Percentiles rank a stretch among this genome's conserved stretches.
phyloP scores from a whole-genome alignment of 345 rosid genomes.

The Lepidium didymum region DNA sequence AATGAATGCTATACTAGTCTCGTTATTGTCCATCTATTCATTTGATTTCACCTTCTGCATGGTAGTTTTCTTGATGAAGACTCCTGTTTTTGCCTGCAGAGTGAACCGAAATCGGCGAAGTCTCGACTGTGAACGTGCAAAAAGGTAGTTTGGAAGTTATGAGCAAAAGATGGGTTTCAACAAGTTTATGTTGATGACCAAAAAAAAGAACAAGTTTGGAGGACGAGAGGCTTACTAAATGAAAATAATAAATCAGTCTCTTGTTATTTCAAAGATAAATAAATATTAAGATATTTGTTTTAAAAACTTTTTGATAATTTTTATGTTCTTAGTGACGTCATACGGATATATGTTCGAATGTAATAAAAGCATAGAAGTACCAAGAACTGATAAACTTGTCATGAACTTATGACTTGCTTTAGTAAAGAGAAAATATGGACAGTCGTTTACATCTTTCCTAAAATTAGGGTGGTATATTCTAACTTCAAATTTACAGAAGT shows the following conservation, averaged over 20 bases:
- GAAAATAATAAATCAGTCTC: slow-evolving; percentile 23
- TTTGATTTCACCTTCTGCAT: not conserved
- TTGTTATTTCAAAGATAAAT: not conserved
- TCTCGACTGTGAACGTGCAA: slow-evolving; percentile 18
- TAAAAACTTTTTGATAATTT: not conserved
- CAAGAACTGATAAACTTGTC: not conserved
- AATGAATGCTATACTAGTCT: not conserved
- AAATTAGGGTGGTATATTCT: not conserved
- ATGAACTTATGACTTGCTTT: not conserved
- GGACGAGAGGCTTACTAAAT: not conserved
- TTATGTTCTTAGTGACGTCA: not conserved
- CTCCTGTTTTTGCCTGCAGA: slow-evolving; percentile 13
- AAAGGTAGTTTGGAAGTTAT: not conserved
- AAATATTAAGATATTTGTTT: not conserved
- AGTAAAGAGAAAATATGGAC: not conserved
- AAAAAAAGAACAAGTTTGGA: not conserved
- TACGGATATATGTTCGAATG: not conserved
- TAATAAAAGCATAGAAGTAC: not conserved
- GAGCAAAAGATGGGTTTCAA: not conserved
- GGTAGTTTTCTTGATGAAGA: not conserved
- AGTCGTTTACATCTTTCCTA: not conserved
- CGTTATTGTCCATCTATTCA: not conserved
- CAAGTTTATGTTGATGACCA: not conserved
- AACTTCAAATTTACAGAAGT: slow-evolving; percentile 6
- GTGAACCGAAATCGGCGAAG: slow-evolving; percentile 19